Conservation (phyloP, 1,139 yeast species). For the Sugiyamaella neomexicana region DNA sequence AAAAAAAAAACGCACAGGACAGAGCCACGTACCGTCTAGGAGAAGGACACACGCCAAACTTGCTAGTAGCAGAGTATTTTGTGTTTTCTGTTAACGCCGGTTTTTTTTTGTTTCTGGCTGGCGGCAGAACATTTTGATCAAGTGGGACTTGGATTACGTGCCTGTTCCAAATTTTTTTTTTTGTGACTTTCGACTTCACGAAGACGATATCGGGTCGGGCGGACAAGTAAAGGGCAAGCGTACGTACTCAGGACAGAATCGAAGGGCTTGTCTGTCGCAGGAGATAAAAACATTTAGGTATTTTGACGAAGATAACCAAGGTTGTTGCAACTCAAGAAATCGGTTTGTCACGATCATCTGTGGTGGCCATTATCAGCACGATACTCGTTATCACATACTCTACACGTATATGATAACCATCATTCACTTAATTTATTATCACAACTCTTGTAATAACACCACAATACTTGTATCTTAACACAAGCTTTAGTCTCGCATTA, state of each 20-base stretch:
- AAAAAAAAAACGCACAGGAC: background rate
- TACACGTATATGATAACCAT: background rate
- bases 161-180: background rate
- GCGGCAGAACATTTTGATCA: no score
- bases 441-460: background rate
- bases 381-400: background rate
- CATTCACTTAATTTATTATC: background rate
- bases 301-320: background rate
- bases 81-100: no score
- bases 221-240: background rate
- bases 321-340: no score
- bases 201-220: background rate
- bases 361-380: no score
- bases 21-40: slow-evolving; percentile 8
- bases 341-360: no score
- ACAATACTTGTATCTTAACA: background rate
- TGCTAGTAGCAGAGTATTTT: no score
- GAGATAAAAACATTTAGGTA: no score
- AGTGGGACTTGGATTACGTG: background rate
- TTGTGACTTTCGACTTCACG: no score
- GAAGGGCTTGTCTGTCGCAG: no score
- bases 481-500: background rate
- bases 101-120: no score
- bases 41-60: background rate
- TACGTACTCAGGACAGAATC: no score